Evolutionary conservation across 129 eudicot genomes (phyloP).

Genomic region (Ambrosia trifida): DNA sequence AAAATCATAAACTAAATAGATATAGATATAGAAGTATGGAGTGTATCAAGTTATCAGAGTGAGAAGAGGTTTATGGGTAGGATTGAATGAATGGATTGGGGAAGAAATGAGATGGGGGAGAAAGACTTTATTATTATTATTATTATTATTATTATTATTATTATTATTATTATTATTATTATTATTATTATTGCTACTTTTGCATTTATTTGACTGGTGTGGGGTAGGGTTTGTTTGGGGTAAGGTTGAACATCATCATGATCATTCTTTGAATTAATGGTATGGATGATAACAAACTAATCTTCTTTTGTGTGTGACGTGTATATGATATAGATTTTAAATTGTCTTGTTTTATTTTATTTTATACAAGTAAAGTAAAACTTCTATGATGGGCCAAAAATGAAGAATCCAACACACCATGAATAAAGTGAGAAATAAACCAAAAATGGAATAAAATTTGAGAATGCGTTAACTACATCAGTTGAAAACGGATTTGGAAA

Average conservation of each 20-base stretch:
- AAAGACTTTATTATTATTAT: neutral
- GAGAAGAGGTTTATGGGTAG: neutral
- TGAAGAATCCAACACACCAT: too few relatives aligned
- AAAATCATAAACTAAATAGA: too few relatives aligned
- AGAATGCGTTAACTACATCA: too few relatives aligned
- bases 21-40: too few relatives aligned
- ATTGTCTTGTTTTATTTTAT: too few relatives aligned
- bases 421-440: too few relatives aligned
- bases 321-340: too few relatives aligned
- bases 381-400: too few relatives aligned
- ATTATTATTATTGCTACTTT: neutral
- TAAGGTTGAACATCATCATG: neutral
- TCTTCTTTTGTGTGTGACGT: neutral
- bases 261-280: constrained; percentile 1
- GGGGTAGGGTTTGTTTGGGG: constrained; percentile 8
- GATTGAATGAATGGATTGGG: neutral
- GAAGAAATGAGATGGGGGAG: neutral
- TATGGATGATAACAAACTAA: neutral
- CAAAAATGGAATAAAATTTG: too few relatives aligned
- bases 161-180: neutral
- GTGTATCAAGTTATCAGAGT: too few relatives aligned
- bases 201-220: neutral
- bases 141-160: neutral
- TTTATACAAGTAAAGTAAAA: too few relatives aligned
- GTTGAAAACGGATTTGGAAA: too few relatives aligned